Percentiles rank a stretch among this genome's conserved stretches.
Conservation (phyloP, 805 yeast species). For the Candida endomychidarum region DNA sequence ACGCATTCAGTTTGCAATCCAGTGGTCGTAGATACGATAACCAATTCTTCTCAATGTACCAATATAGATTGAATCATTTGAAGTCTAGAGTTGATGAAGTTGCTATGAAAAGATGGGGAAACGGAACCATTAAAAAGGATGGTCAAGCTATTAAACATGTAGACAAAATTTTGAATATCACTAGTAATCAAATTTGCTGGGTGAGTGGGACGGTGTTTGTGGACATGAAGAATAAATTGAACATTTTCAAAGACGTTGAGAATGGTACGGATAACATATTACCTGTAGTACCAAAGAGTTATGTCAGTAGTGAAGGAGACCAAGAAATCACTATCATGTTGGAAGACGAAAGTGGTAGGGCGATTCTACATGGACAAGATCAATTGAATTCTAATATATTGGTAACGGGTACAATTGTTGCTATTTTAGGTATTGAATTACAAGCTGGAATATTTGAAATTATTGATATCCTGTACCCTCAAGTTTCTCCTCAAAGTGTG, state of each 20-base stretch:
- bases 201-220: constrained; percentile 83
- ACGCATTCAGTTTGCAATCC: constrained; percentile 21
- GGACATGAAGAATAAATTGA: constrained; percentile 82
- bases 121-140: constrained; percentile 35
- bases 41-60: constrained; percentile 47
- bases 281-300: constrained; percentile 35
- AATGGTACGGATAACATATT: constrained; percentile 52
- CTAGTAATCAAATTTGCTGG: constrained; percentile 67
- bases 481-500: constrained; percentile 54
- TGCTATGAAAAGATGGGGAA: constrained; percentile 54
- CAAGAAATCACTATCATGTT: constrained; percentile 53
- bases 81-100: constrained; percentile 32
- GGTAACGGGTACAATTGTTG: constrained; percentile 89
- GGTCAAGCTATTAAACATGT: constrained; percentile 33
- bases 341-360: constrained; percentile 93
- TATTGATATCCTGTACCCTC: constrained; percentile 76
- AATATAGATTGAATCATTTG: constrained; percentile 33
- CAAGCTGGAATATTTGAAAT: constrained; percentile 82
- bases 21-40: constrained; percentile 32
- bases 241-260: constrained; percentile 79
- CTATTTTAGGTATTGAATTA: constrained; percentile 81
- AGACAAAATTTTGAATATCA: constrained; percentile 57
- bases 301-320: constrained; percentile 15
- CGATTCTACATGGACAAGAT: constrained; percentile 63
- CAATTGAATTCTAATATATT: constrained; percentile 54